Evolutionary conservation across 495 filamentous ascomycete species (phyloP), one percentile per base, ranked within the genome.

Genomic region (Hyphodiscus hymeniophilus): DNA sequence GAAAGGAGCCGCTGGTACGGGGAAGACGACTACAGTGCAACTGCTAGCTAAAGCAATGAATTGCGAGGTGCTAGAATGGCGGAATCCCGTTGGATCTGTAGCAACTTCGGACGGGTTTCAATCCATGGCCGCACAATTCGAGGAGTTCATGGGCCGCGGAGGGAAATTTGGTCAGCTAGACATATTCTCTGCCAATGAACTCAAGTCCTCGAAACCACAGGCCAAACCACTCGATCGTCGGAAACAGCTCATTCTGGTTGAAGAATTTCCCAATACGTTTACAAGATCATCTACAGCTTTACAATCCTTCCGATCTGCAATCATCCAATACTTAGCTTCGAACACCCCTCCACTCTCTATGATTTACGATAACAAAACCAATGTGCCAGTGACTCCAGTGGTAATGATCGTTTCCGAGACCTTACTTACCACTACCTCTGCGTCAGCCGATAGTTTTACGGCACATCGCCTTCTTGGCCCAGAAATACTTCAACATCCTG

Each of bases 391-490:
- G 17, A 81, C 79, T 2, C 92, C 94, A 1, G 68, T 97, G 28
- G 76, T 99, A 20, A 81, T 99, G 65, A 77, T 97, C 44, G 75
- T 99, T 22, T 92, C 92, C 0, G 94, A 99, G 61, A 94, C 84
- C 2, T 68, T 88, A 20, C 63, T 91, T 7, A 83, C 80, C 4
- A 88, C 83, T 10, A 81, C 79, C 6, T 86, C 82, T 2, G 79
- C 85, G 8, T 76, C 80, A 3, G 78, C 85, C 23, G 87, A 95
- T 57, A 95, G 82, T 59, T 86, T 99, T 52, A 97, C 89, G 0
- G 87, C 84, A 1, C 84, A 95, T 67, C 79, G 88, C 15, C 64
- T 99, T 31, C 77, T 99, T 8, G 90, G 94, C 0, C 81, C 87
- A 1, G 82, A 89, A 48, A 81, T 99, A 26, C 74, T 85, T 10